phyloP scores from a whole-genome alignment of 2,329 filamentous ascomycete genomes.

The Colletotrichum truncatum region DNA sequence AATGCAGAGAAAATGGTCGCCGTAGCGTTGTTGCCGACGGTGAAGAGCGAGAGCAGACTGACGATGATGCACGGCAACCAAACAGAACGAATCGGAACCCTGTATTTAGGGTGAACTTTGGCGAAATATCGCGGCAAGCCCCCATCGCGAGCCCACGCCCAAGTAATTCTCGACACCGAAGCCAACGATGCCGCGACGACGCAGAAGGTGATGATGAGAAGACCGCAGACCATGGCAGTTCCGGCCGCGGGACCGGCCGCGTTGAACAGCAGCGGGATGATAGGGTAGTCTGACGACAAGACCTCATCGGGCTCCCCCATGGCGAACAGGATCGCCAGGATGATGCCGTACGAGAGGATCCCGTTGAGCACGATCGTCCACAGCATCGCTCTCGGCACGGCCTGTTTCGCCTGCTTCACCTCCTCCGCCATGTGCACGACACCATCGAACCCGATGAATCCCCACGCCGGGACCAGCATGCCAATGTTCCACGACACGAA shows the following conservation, averaged over 20 bases:
- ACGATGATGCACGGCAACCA: slow-evolving; percentile 27
- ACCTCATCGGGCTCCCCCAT: slow-evolving; percentile 27
- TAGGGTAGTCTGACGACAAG: slow-evolving; percentile 20
- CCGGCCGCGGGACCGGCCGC: slow-evolving; percentile 11
- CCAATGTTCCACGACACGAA: slow-evolving; percentile 31
- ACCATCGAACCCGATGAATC: slow-evolving; percentile 26
- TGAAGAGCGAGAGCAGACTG: slow-evolving; percentile 20
- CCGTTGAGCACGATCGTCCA: slow-evolving; percentile 40
- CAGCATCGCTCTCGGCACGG: slow-evolving; percentile 29
- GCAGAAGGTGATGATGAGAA: slow-evolving; percentile 29
- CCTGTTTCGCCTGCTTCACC: slow-evolving; percentile 27
- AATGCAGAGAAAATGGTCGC: slow-evolving; percentile 28
- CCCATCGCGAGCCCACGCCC: slow-evolving; percentile 26
- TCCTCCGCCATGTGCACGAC: slow-evolving; percentile 33
- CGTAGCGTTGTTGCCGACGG: slow-evolving; percentile 24
- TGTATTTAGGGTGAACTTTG: slow-evolving; percentile 20
- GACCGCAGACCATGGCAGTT: slow-evolving; percentile 23
- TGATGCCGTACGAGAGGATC: slow-evolving; percentile 42
- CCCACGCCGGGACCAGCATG: slow-evolving; percentile 28
- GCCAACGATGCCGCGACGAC: slow-evolving; percentile 45
- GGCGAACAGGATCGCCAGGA: slow-evolving; percentile 22
- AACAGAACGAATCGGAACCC: slow-evolving; percentile 20
- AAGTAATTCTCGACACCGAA: slow-evolving; percentile 34
- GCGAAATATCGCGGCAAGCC: slow-evolving; percentile 26
- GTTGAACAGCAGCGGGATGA: slow-evolving; percentile 24